Percentiles rank a stretch among this genome's conserved stretches.
Conservation (phyloP, 208 protist genomes). For the Naegleria lovaniensis region DNA sequence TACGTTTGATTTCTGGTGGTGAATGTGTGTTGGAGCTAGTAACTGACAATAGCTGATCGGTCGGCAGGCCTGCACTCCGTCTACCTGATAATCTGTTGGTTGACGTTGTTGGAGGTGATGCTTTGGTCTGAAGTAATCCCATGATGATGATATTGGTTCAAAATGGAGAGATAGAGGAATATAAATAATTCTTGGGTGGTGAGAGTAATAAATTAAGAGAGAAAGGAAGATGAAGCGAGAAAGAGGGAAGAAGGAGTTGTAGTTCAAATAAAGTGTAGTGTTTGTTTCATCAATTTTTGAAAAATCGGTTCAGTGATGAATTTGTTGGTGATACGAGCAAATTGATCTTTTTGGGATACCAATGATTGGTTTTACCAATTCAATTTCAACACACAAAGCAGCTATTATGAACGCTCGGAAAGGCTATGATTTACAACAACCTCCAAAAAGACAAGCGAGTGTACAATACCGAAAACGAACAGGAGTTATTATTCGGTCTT, state of each 20-base stretch:
- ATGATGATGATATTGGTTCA: background rate
- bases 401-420: too few species aligned
- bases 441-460: too few species aligned
- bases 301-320: too few species aligned
- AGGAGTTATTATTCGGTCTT: too few species aligned
- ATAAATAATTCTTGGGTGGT: background rate
- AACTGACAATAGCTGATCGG: background rate
- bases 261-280: too few species aligned
- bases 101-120: background rate
- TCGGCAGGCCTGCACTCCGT: background rate
- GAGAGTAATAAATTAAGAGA: background rate
- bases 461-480: too few species aligned
- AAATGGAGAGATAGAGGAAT: background rate
- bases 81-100: background rate
- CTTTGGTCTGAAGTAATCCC: background rate
- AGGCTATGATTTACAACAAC: too few species aligned
- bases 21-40: background rate
- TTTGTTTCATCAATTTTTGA: too few species aligned
- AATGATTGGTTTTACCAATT: too few species aligned
- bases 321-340: too few species aligned
- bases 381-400: too few species aligned
- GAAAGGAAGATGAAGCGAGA: background rate
- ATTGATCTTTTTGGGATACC: too few species aligned
- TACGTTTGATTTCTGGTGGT: background rate
- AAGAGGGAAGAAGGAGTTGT: background rate